Evolutionary conservation across 2,329 filamentous ascomycete species (phyloP), one percentile per base, ranked within the genome.

Genomic region (Xylariaceae sp.): DNA sequence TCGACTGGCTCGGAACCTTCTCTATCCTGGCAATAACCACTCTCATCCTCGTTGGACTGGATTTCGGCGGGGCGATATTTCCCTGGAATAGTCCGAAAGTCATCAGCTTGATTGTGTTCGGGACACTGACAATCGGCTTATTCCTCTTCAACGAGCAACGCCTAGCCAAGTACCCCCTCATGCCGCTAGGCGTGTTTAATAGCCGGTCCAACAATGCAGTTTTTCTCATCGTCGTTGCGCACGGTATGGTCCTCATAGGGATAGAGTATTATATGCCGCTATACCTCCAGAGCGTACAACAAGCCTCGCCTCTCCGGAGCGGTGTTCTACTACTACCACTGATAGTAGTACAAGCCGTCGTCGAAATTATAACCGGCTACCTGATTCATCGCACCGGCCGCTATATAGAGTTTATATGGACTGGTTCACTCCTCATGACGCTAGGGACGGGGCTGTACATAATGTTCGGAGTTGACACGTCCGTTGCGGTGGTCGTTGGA

Each of bases 11-110:
- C 0, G 82, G 82, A 24, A 81, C 76, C 52, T 14, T 82, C 6
- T 73, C 81, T 19, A 85, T 95, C 69, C 82, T 93, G 17, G 89
- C 88, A 36, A 91, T 88, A 21, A 92, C 90, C 0, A 78, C 95
- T 19, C 94, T 96, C 90, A 80, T 96, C 64, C 84, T 96, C 4
- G 85, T 96, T 33, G 92, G 91, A 0, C 83, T 96, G 7, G 88
- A 96, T 69, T 91, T 93, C 59, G 92, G 92, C 51, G 92, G 91
- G 46, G 83, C 91, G 48, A 79, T 80, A 24, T 85, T 84, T 61
- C 88, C 92, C 1, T 96, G 91, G 92, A 74, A 75, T 48, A 92
- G 89, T 0, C 79, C 88, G 2, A 87, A 84, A 1, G 89, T 92
- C 28, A 81, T 96, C 65, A 92, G 89, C 68, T 80, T 96, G 19